Evolutionary conservation across 2,329 filamentous ascomycete genomes (phyloP).

Genomic region (Colletotrichum musae): DNA sequence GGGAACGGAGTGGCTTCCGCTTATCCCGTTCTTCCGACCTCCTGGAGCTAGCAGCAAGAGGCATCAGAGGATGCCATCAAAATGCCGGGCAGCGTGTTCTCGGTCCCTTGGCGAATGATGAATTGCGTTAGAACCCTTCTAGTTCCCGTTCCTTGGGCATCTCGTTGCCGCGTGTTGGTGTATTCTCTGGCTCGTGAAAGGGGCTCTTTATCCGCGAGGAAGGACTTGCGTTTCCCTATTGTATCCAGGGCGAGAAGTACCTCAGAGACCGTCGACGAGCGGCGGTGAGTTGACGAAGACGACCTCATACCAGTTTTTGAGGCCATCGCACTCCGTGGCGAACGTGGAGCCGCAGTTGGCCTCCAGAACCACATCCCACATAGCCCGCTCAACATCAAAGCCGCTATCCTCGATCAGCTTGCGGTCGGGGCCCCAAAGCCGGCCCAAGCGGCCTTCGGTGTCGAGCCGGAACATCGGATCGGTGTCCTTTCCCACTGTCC

Average conservation of each 20-base stretch:
- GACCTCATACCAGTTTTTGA: conserved; percentile 42
- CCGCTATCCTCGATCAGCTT: conserved; percentile 46
- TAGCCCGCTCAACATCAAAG: conserved; percentile 51
- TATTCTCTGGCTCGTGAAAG: neutral
- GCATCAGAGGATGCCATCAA: neutral
- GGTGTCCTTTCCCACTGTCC: conserved; percentile 43
- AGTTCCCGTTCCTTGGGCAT: conserved; percentile 3
- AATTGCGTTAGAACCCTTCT: neutral
- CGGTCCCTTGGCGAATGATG: neutral
- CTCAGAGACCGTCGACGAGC: conserved; percentile 7
- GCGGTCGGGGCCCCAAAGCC: conserved; percentile 49
- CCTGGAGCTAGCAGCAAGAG: conserved; percentile 3
- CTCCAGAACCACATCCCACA: conserved; percentile 51
- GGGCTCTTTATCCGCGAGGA: neutral
- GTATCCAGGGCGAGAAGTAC: too few species aligned
- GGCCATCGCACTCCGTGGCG: conserved; percentile 50
- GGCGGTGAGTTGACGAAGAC: conserved; percentile 28
- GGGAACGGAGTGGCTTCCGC: conserved; percentile 7
- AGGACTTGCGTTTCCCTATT: neutral
- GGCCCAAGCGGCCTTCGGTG: conserved; percentile 43
- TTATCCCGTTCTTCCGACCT: neutral
- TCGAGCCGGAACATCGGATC: conserved; percentile 42
- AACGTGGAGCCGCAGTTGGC: conserved; percentile 46
- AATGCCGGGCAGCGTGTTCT: neutral
- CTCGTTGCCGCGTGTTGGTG: neutral